A percentile compares a stretch with the other conserved stretches of the same genome.
Evolutionary conservation across 805 yeast species (phyloP).

Genomic region (Cyberlindnera mrakii): DNA sequence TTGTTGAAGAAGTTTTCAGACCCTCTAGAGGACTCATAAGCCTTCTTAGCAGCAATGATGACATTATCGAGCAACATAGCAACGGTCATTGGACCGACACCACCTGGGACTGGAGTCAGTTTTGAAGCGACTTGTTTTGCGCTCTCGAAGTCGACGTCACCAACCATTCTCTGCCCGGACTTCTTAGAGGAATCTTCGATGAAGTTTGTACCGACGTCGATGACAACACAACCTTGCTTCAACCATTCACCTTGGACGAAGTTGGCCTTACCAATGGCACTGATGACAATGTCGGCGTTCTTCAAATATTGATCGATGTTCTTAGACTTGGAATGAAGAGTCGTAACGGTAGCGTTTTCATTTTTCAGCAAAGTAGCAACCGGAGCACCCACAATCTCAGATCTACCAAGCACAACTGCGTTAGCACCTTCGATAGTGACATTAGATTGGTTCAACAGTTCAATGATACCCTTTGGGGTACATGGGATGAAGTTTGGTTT

Average conservation of each 20-base stretch:
- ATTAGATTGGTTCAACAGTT: conserved; percentile 64
- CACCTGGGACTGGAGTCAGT: conserved; percentile 97
- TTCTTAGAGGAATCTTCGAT: conserved; percentile 68
- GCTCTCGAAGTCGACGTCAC: conserved; percentile 82
- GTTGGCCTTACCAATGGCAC: conserved; percentile 86
- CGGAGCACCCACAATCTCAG: conserved; percentile 95
- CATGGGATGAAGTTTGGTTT: conserved; percentile 82
- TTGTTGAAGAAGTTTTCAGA: conserved; percentile 42
- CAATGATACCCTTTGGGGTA: conserved; percentile 92
- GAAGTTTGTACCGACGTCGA: conserved; percentile 95
- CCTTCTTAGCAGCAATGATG: conserved; percentile 66
- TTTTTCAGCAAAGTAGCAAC: conserved; percentile 80
- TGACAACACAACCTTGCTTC: conserved; percentile 76
- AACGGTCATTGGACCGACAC: conserved; percentile 99
- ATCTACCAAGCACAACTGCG: conserved; percentile 91
- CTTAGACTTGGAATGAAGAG: conserved; percentile 69
- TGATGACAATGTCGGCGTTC: conserved; percentile 81
- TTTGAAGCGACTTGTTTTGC: conserved; percentile 58
- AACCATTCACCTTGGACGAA: conserved; percentile 85
- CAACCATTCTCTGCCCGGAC: conserved; percentile 81
- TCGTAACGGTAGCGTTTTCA: conserved; percentile 74
- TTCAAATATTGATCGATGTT: conserved; percentile 52
- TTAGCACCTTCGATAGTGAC: conserved; percentile 67
- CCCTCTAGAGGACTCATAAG: conserved; percentile 32
- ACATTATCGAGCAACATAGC: conserved; percentile 91